Evolutionary conservation across 805 yeast species (phyloP).

Genomic region (Candida awuae): DNA sequence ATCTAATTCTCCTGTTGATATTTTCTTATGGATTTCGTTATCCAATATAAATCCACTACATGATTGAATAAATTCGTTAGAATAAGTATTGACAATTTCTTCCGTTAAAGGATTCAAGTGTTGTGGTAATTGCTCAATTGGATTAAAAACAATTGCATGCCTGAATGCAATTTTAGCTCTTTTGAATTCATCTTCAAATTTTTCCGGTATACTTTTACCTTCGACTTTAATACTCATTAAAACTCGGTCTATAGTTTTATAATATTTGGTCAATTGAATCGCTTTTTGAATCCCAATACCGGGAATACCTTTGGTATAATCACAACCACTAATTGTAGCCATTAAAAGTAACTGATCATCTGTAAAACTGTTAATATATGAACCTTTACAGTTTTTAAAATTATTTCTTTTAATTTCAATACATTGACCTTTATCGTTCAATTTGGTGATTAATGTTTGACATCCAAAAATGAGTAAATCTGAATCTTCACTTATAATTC

Average conservation of each 20-base stretch:
- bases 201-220: constrained; percentile 52
- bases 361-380: constrained; percentile 41
- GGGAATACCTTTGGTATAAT: constrained; percentile 80
- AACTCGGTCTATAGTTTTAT: constrained; percentile 46
- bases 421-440: constrained; percentile 63
- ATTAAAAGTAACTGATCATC: constrained; percentile 58
- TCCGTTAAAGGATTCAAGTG: constrained; percentile 53
- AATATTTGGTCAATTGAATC: constrained; percentile 45
- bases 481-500: constrained; percentile 88
- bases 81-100: constrained; percentile 25
- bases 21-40: constrained; percentile 39
- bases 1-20: constrained; percentile 60
- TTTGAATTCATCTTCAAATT: constrained; percentile 50
- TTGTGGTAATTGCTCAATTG: constrained; percentile 38
- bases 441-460: constrained; percentile 62
- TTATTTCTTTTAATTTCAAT: constrained; percentile 56
- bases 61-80: constrained; percentile 18
- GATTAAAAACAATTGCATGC: constrained; percentile 81
- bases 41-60: constrained; percentile 42
- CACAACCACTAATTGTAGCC: constrained; percentile 94
- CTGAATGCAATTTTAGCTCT: constrained; percentile 74
- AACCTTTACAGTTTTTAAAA: constrained; percentile 31
- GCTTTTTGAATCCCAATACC: constrained; percentile 80
- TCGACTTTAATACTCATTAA: constrained; percentile 50
- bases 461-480: constrained; percentile 90